Percentiles rank a stretch among this genome's conserved stretches.
Evolutionary conservation across 306 rosid species (phyloP).

Genomic region (Betula pendula): DNA sequence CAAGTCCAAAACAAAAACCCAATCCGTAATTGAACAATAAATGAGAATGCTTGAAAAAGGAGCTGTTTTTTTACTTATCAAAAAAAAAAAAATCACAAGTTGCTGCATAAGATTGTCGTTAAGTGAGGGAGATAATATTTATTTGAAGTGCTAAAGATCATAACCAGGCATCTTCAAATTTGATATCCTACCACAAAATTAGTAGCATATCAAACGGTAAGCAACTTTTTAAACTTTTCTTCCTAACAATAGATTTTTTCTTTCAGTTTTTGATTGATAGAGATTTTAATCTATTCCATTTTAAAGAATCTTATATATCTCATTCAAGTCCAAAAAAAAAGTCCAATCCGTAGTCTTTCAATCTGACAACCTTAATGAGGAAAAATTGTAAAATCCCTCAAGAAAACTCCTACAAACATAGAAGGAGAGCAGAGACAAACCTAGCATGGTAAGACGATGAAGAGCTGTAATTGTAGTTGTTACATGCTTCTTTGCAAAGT

Average conservation of each 20-base stretch:
- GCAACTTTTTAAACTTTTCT: background rate
- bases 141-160: background rate
- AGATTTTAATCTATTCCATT: no score
- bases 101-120: background rate
- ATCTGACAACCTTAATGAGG: background rate
- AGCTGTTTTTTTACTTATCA: background rate
- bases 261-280: no score
- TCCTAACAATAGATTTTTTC: background rate
- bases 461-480: constrained; percentile 97
- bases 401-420: background rate
- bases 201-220: background rate
- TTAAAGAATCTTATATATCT: no score
- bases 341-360: no score
- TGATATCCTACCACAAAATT: background rate
- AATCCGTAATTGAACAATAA: no score
- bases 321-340: no score
- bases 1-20: no score
- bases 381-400: background rate
- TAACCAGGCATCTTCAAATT: background rate
- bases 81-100: background rate
- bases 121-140: background rate
- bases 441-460: constrained; percentile 97
- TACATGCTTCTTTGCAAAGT: constrained; percentile 97
- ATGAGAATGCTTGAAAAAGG: background rate
- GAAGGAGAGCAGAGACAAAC: constrained; percentile 37